A percentile compares a stretch with the other conserved stretches of the same genome.
phyloP scores from a whole-genome alignment of 225 moss, liverwort and hornwort genomes.

The Bryoerythrophyllum caledonicum region DNA sequence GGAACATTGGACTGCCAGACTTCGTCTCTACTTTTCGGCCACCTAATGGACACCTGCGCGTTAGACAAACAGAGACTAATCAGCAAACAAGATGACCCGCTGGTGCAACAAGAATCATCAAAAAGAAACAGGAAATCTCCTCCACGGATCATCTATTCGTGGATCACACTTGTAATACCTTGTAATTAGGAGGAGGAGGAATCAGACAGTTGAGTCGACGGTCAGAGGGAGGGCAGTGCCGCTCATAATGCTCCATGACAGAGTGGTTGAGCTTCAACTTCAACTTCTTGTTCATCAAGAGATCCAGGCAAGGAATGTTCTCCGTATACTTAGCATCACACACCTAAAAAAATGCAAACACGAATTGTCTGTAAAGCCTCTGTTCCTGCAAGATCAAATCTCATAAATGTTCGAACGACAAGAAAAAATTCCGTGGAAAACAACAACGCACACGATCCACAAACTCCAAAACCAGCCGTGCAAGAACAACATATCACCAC shows the following conservation, averaged over 20 bases:
- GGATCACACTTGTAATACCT: slow-evolving; percentile 39
- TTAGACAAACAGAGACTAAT: slow-evolving; percentile 7
- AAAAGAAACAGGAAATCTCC: neutral
- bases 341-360: slow-evolving; percentile 47
- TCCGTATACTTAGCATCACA: slow-evolving; percentile 73
- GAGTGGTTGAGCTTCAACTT: slow-evolving; percentile 88
- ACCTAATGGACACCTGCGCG: slow-evolving; percentile 79
- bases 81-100: slow-evolving; percentile 2
- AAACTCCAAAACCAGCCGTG: slow-evolving; percentile 12
- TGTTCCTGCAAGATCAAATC: neutral
- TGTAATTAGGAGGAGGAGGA: slow-evolving; percentile 88
- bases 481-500: slow-evolving; percentile 5
- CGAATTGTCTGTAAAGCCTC: neutral
- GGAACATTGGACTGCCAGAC: slow-evolving; percentile 96
- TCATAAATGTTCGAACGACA: neutral
- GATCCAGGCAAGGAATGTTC: slow-evolving; percentile 86
- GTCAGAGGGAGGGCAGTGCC: slow-evolving; percentile 87
- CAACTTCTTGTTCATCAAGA: slow-evolving; percentile 56
- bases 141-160: neutral
- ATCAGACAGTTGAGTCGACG: slow-evolving; percentile 80
- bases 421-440: neutral
- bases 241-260: slow-evolving; percentile 91
- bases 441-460: slow-evolving; percentile 20
- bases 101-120: neutral
- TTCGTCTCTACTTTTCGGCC: slow-evolving; percentile 88